A percentile compares a stretch with the other conserved stretches of the same genome.
These are phyloP conservation scores for Brassica juncea DNA, from an alignment of 345 rosid genomes.

Conservation along the genomic window DNA sequence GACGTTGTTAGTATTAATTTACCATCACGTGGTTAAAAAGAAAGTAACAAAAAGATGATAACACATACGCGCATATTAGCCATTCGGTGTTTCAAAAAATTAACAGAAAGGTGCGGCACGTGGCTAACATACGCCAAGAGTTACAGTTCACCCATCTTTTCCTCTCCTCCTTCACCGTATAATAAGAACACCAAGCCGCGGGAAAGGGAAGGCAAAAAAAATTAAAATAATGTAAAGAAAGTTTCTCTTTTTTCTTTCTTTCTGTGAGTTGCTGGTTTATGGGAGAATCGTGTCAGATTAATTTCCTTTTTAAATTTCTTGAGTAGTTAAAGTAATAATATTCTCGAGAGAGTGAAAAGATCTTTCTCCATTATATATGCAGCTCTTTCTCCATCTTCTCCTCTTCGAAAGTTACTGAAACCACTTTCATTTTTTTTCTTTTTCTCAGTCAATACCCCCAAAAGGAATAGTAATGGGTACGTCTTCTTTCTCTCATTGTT, in stretches of 20 bases:
- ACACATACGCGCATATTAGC: constrained; percentile 17
- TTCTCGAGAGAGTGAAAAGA: constrained; percentile 31
- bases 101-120: not conserved
- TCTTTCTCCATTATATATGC: constrained; percentile 41
- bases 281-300: constrained; percentile 72
- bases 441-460: not conserved
- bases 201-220: not conserved
- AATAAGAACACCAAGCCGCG: constrained; percentile 7
- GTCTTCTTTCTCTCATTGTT: constrained; percentile 29
- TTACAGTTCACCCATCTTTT: constrained; percentile 30
- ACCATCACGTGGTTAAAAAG: constrained; percentile 13
- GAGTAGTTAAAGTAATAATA: constrained; percentile 3
- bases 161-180: constrained; percentile 20
- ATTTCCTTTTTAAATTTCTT: constrained; percentile 1
- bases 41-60: not conserved
- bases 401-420: constrained; percentile 14
- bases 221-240: not conserved
- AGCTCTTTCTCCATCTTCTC: constrained; percentile 23
- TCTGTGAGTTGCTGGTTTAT: constrained; percentile 58
- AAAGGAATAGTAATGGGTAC: constrained; percentile 50
- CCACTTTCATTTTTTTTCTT: not conserved
- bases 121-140: constrained; percentile 36
- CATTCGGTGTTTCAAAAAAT: not conserved
- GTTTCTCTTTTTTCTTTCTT: not conserved
- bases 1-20: constrained; percentile 19